phyloP scores from a whole-genome alignment of 2,329 filamentous ascomycete species.

The Alternaria arbusti region DNA sequence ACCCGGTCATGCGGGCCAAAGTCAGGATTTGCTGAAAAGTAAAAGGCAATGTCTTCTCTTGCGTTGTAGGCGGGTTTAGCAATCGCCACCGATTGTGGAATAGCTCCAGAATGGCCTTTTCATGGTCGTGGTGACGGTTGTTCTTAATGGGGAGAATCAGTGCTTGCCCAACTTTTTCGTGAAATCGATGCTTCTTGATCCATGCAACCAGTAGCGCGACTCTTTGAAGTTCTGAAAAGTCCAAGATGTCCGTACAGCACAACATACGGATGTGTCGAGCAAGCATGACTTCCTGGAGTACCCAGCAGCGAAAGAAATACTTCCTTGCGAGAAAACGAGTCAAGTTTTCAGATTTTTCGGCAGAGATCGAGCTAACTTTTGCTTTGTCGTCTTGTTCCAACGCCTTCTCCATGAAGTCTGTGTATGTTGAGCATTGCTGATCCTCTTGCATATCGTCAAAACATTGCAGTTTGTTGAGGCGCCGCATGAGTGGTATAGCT shows the following conservation, averaged over 20 bases:
- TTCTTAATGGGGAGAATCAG: background rate
- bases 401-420: background rate
- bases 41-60: background rate
- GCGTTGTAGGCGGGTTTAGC: background rate
- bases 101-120: background rate
- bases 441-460: background rate
- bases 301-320: conserved; percentile 8
- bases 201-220: background rate
- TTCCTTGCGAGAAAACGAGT: conserved; percentile 1
- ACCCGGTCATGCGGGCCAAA: background rate
- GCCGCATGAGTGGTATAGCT: background rate
- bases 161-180: background rate
- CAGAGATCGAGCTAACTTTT: background rate
- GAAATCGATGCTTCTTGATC: background rate
- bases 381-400: background rate
- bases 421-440: background rate
- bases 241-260: background rate
- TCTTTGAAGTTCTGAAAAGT: background rate
- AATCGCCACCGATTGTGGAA: background rate
- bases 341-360: background rate
- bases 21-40: background rate
- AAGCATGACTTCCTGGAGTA: conserved; percentile 4
- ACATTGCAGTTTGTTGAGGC: background rate
- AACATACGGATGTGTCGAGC: background rate
- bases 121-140: background rate